These are phyloP conservation scores for Hydnum rufescens DNA, from an alignment of 768 basidiomycete genomes.

Conservation along the genomic window DNA sequence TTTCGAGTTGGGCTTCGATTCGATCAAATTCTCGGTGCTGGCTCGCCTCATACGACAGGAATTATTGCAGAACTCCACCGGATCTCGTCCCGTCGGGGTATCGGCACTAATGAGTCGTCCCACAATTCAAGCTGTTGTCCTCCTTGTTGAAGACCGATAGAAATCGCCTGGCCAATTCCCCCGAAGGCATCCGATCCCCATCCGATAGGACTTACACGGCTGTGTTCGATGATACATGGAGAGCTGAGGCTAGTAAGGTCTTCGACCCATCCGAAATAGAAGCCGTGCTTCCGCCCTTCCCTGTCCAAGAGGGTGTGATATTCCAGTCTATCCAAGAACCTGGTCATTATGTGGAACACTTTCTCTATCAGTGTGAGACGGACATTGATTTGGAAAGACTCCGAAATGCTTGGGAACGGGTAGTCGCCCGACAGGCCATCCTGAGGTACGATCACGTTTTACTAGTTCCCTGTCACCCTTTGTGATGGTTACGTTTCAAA, in stretches of 20 bases:
- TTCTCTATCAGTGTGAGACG: not conserved
- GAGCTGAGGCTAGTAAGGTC: not conserved
- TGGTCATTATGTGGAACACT: not conserved
- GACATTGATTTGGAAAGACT: not conserved
- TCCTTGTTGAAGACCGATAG: too few relatives aligned
- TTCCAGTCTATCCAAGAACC: constrained; percentile 17
- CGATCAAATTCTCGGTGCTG: constrained; percentile 15
- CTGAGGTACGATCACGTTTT: not conserved
- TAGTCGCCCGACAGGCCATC: not conserved
- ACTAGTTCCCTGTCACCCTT: too few relatives aligned
- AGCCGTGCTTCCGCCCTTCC: constrained; percentile 24
- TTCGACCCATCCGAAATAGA: constrained; percentile 7
- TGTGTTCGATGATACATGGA: not conserved
- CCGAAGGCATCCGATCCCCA: too few relatives aligned
- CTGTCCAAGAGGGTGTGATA: constrained; percentile 30
- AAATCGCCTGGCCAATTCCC: too few relatives aligned
- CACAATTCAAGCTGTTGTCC: too few relatives aligned
- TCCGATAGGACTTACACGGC: too few relatives aligned
- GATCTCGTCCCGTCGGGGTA: not conserved
- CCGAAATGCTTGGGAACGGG: not conserved
- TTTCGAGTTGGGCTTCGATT: constrained; percentile 21
- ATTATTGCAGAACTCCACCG: not conserved
- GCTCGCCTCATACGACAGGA: constrained; percentile 5
- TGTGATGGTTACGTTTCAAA: not conserved
- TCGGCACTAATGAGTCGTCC: not conserved